Conservation (phyloP, 106 monocot species). For the Posidonia australis region DNA sequence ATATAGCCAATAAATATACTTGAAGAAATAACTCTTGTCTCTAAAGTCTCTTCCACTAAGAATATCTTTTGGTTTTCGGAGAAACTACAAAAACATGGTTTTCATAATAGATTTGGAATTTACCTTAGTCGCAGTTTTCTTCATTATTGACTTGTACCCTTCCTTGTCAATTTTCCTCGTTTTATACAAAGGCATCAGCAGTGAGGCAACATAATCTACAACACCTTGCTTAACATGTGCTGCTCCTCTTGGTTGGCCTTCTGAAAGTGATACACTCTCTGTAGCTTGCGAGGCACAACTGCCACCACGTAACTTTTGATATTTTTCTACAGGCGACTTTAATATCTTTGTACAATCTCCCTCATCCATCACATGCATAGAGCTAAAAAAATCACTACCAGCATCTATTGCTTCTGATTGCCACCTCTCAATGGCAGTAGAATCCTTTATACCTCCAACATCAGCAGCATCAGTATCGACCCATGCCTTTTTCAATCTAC, state of each 20-base stretch:
- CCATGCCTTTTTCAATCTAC: constrained; percentile 78
- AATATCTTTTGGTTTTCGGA: not conserved
- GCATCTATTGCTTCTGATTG: constrained; percentile 94
- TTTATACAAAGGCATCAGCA: constrained; percentile 93
- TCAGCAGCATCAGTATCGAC: constrained; percentile 73
- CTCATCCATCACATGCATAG: constrained; percentile 43
- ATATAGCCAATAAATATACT: not conserved
- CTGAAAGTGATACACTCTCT: constrained; percentile 42
- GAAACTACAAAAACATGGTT: not conserved
- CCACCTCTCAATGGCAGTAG: constrained; percentile 91
- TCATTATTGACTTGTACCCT: constrained; percentile 89
- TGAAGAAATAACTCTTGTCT: not conserved
- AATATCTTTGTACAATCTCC: constrained; percentile 39
- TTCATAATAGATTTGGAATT: too few species aligned
- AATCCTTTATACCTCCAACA: constrained; percentile 80
- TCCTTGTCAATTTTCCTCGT: constrained; percentile 78
- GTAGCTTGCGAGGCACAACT: constrained; percentile 48
- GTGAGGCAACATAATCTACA: constrained; percentile 75
- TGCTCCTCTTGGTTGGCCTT: constrained; percentile 47
- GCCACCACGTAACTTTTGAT: constrained; percentile 22
- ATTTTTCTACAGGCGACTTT: constrained; percentile 6
- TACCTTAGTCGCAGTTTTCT: constrained; percentile 94
- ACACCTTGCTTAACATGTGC: constrained; percentile 78
- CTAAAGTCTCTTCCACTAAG: too few species aligned
- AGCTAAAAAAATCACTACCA: constrained; percentile 50